phyloP scores from a whole-genome alignment of 305 asterid species.

The Fraxinus sp. region DNA sequence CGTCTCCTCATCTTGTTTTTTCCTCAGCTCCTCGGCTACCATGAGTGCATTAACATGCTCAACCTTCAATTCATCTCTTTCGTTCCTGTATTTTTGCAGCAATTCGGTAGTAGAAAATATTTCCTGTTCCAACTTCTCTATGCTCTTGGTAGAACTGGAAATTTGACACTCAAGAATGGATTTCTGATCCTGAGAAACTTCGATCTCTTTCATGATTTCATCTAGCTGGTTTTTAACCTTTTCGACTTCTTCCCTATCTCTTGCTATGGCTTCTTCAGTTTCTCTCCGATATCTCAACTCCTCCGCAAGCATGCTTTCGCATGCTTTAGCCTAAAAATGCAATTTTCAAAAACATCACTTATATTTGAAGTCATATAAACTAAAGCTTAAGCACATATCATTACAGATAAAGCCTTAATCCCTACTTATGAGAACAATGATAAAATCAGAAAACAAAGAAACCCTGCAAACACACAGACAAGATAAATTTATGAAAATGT shows the following conservation, averaged over 20 bases:
- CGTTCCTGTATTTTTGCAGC: conserved; percentile 71
- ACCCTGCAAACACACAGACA: not conserved
- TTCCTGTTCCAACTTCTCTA: conserved; percentile 71
- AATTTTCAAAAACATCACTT: conserved; percentile 11
- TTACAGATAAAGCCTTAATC: not conserved
- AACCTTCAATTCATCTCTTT: conserved; percentile 65
- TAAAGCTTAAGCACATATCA: not conserved
- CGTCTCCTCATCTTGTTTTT: conserved; percentile 49
- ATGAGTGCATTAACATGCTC: conserved; percentile 66
- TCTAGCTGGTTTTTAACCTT: conserved; percentile 47
- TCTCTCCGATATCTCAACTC: conserved; percentile 58
- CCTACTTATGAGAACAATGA: not conserved
- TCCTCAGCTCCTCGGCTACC: conserved; percentile 65
- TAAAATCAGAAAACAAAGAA: not conserved
- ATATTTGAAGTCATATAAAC: not conserved
- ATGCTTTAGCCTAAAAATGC: conserved; percentile 55
- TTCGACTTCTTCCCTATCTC: conserved; percentile 56
- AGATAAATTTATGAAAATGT: not conserved
- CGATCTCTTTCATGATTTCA: conserved; percentile 49
- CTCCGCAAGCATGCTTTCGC: conserved; percentile 50
- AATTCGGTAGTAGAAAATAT: conserved; percentile 74
- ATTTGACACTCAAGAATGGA: conserved; percentile 53
- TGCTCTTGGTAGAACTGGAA: conserved; percentile 50
- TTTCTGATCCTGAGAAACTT: conserved; percentile 54
- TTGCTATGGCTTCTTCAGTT: conserved; percentile 58